A percentile compares a stretch with the other conserved stretches of the same genome.
Conservation (phyloP, 768 basidiomycete genomes). For the Leccinellum albellum region DNA sequence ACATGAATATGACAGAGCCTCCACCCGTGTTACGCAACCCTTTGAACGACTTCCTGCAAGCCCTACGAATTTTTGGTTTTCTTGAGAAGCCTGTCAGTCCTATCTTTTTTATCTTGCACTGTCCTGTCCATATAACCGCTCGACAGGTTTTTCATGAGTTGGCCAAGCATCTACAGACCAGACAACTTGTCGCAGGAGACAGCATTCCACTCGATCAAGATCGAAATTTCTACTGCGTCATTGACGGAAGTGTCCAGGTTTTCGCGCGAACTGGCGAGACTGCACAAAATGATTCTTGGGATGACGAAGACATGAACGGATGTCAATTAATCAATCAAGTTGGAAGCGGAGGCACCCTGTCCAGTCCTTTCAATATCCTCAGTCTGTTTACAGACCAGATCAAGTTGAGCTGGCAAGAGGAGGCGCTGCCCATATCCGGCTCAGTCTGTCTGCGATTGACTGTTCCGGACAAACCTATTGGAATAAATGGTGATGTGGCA, state of each 20-base stretch:
- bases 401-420: conserved; percentile 88
- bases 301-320: conserved; percentile 87
- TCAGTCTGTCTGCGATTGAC: conserved; percentile 22
- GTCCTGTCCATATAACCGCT: background rate
- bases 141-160: conserved; percentile 92
- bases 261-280: conserved; percentile 68
- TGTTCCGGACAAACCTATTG: conserved; percentile 26
- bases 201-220: conserved; percentile 87
- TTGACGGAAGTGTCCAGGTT: conserved; percentile 96
- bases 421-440: conserved; percentile 29
- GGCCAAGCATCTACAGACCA: conserved; percentile 91
- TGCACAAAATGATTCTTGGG: conserved; percentile 58
- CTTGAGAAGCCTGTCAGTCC: conserved; percentile 84
- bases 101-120: too few species aligned
- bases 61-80: conserved; percentile 96
- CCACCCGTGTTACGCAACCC: conserved; percentile 90
- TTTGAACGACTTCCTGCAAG: conserved; percentile 93
- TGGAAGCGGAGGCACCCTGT: conserved; percentile 90
- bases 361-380: conserved; percentile 94
- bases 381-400: conserved; percentile 95
- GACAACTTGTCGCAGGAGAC: conserved; percentile 93
- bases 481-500: conserved; percentile 63
- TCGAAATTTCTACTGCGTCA: conserved; percentile 96
- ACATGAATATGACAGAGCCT: conserved; percentile 74
- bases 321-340: conserved; percentile 97